Percentiles rank a stretch among this genome's conserved stretches.
phyloP scores from a whole-genome alignment of 495 filamentous ascomycete species.

The Podospora fimiseda region DNA sequence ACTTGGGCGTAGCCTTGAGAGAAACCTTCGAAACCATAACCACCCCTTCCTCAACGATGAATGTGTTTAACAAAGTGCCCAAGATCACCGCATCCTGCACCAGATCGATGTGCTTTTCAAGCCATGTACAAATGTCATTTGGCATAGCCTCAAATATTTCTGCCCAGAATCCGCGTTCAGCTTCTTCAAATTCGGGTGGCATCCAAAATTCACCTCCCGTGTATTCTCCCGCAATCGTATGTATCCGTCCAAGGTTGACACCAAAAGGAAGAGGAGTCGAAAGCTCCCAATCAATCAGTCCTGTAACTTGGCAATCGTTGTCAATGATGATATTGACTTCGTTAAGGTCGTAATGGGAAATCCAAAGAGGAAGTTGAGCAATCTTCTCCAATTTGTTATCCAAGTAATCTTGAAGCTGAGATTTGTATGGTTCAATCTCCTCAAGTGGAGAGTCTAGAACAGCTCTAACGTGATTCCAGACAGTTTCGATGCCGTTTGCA shows the following conservation, averaged over 20 bases:
- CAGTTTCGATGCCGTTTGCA: background rate
- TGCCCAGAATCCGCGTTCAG: constrained; percentile 8
- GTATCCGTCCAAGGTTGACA: constrained; percentile 6
- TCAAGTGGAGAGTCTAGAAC: background rate
- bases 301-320: background rate
- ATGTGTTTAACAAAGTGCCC: constrained; percentile 5
- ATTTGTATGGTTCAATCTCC: background rate
- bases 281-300: background rate
- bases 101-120: constrained; percentile 9
- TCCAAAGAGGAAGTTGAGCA: constrained; percentile 6
- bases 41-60: constrained; percentile 11
- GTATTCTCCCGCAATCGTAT: constrained; percentile 10
- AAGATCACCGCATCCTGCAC: constrained; percentile 10
- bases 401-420: background rate
- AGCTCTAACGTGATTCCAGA: constrained; percentile 6
- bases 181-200: constrained; percentile 9
- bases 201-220: constrained; percentile 11
- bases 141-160: constrained; percentile 10
- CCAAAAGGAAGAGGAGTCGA: background rate
- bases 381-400: constrained; percentile 6
- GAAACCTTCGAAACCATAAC: constrained; percentile 3
- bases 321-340: background rate
- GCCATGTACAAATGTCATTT: background rate
- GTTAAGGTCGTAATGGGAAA: background rate
- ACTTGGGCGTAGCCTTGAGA: constrained; percentile 8